These are phyloP conservation scores for Acorus calamus DNA, from an alignment of 106 monocot species.

Conservation along the genomic window DNA sequence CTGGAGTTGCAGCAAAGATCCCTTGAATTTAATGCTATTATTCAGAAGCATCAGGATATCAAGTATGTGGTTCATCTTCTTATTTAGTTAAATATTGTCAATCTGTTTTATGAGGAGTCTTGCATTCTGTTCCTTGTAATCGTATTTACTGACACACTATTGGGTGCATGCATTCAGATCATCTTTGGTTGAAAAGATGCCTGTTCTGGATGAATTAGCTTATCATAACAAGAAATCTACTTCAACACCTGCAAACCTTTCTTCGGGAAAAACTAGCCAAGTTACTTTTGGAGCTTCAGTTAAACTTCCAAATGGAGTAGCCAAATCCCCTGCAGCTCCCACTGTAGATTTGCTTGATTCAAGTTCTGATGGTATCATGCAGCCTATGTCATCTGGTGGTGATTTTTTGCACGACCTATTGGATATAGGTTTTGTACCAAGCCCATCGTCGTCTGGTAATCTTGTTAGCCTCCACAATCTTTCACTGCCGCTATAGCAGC, in stretches of 20 bases:
- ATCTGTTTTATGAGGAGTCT: no score
- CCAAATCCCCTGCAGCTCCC: conserved; percentile 53
- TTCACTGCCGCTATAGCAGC: no score
- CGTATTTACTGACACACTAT: no score
- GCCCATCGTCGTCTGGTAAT: conserved; percentile 54
- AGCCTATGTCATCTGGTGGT: conserved; percentile 35
- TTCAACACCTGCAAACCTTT: conserved; percentile 25
- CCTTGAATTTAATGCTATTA: conserved; percentile 83
- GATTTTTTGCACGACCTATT: conserved; percentile 85
- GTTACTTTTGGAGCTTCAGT: conserved; percentile 30
- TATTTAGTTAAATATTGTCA: no score
- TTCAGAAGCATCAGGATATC: conserved; percentile 80
- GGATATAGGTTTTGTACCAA: conserved; percentile 45
- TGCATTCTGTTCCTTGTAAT: no score
- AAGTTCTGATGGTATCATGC: conserved; percentile 69
- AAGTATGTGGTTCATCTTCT: conserved; percentile 25
- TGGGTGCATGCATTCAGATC: conserved; percentile 33
- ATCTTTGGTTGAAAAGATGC: conserved; percentile 78
- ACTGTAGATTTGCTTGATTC: conserved; percentile 83
- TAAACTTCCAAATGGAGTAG: conserved; percentile 87
- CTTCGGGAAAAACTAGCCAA: conserved; percentile 25
- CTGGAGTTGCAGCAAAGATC: conserved; percentile 98
- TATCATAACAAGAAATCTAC: conserved; percentile 56
- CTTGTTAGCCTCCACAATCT: background rate
- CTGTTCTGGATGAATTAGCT: conserved; percentile 56